Evolutionary conservation across 2,329 filamentous ascomycete genomes (phyloP).

Genomic region (Parasarocladium wereldwijsianum): DNA sequence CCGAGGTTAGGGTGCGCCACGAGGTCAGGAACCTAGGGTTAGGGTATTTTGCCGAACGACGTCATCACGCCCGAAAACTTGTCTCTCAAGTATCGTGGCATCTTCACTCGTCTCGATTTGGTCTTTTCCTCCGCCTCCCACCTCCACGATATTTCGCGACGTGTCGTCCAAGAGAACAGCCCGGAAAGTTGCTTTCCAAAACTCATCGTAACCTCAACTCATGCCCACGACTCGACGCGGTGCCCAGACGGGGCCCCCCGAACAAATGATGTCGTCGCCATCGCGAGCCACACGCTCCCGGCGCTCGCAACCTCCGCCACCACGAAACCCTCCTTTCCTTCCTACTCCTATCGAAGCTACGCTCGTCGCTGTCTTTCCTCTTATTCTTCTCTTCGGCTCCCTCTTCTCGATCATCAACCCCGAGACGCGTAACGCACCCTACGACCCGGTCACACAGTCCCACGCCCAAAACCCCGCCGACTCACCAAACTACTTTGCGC

Average conservation of each 20-base stretch:
- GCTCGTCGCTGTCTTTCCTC: slow-evolving; percentile 58
- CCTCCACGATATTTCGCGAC: too few relatives aligned
- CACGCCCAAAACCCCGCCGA: slow-evolving; percentile 38
- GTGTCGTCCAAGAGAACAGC: too few relatives aligned
- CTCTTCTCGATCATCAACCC: slow-evolving; percentile 70
- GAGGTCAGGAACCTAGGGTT: too few relatives aligned
- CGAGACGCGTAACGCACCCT: slow-evolving; percentile 46
- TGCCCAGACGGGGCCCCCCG: slow-evolving; percentile 3
- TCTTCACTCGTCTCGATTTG: too few relatives aligned
- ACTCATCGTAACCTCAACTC: too few relatives aligned
- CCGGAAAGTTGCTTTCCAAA: too few relatives aligned
- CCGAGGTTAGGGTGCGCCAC: too few relatives aligned
- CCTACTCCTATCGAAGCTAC: slow-evolving; percentile 54
- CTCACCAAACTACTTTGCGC: slow-evolving; percentile 78
- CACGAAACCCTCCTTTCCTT: slow-evolving; percentile 42
- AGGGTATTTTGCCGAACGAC: too few relatives aligned
- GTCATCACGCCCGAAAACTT: too few relatives aligned
- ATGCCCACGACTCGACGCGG: slow-evolving; percentile 7
- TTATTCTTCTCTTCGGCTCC: slow-evolving; percentile 65
- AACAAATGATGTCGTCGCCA: neutral
- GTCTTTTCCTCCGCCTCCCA: too few relatives aligned
- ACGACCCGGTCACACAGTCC: slow-evolving; percentile 47
- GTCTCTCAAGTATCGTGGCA: too few relatives aligned
- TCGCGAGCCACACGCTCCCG: slow-evolving; percentile 2
- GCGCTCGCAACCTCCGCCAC: slow-evolving; percentile 9